Evolutionary conservation across 352 stramenopile species (phyloP).

Genomic region (Globisporangium ultimum): DNA sequence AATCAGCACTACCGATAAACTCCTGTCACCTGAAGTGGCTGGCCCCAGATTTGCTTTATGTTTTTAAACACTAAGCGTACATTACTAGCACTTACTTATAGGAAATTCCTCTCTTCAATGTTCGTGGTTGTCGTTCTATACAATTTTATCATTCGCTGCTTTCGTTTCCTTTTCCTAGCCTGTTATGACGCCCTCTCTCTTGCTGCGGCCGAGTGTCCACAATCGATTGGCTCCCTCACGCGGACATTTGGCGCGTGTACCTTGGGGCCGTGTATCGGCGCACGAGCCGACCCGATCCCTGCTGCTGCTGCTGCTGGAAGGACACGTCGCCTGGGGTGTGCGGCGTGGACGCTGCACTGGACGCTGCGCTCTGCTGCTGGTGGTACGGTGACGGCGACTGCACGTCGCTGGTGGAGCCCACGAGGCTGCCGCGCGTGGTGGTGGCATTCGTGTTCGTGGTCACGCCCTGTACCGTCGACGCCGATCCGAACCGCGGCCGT

Average conservation of each 20-base stretch:
- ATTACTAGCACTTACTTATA: too few relatives aligned
- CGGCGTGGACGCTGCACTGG: slow-evolving; percentile 6
- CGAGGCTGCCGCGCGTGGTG: not conserved
- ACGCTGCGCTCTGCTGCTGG: not conserved
- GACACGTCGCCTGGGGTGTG: slow-evolving; percentile 13
- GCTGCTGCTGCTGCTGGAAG: not conserved
- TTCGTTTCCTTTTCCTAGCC: too few relatives aligned
- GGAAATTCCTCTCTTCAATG: too few relatives aligned
- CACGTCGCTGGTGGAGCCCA: not conserved
- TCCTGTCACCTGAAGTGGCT: too few relatives aligned
- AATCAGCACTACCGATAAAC: too few relatives aligned
- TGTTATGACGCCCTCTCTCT: too few relatives aligned
- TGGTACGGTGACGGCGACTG: not conserved
- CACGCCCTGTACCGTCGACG: slow-evolving; percentile 8
- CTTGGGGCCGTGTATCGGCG: slow-evolving; percentile 35
- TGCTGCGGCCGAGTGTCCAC: too few relatives aligned
- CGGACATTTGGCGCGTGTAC: slow-evolving; percentile 23
- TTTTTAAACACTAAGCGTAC: too few relatives aligned
- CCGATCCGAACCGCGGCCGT: slow-evolving; percentile 52
- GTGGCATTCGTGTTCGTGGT: slow-evolving; percentile 3
- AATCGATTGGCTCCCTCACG: slow-evolving; percentile 1
- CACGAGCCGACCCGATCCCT: slow-evolving; percentile 27
- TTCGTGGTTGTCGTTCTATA: too few relatives aligned
- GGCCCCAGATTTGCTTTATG: too few relatives aligned
- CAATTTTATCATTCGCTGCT: too few relatives aligned